Base-by-base conservation (phyloP, 1,139 yeast genomes). In the Debaryomycetaceae sp. region DNA sequence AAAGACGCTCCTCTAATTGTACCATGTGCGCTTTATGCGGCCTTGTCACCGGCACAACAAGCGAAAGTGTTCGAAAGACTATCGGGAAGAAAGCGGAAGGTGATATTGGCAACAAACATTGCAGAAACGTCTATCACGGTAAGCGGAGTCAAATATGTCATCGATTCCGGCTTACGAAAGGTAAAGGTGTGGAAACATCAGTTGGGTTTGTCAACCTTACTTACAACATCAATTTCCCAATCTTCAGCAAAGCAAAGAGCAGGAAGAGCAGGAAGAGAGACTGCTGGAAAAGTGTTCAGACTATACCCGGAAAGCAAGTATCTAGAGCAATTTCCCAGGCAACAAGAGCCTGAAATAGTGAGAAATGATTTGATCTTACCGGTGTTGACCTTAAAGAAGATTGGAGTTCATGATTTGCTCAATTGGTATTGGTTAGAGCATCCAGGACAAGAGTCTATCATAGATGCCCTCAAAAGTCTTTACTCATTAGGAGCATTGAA, bases 241-340 rank as follows among this genome's bases (percentile, higher is more conserved):
- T 96, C 98, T 0, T 87, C 96, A 37, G 99, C 99, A 0, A 80
- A 86, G 38, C 99, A 93, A 69, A 76, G 99, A 66, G 84, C 95
- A 46, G 99, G 99, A 63, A 87, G 99, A 76, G 99, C 99, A 24
- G 99, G 99, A 53, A 88, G 99, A 80, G 98, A 93, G 68, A 81
- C 87, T 37, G 62, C 65, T 4, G 99, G 99, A 42, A 93, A 91
- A 62, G 90, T 95, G 36, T 93, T 77, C 63, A 72, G 99, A 48
- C 68, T 93, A 35, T 95, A 86, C 61, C 83, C 87, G 45, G 98
- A 91, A 57, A 62, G 68, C 2, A 84, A 87, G 40, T 93, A 80
- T 56, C 43, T 52, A 5, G 53, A 62, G 14, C 72, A 75, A 45
- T 68, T 95, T 38, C 84, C 87, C 0, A 70, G 73, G 44, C 95